phyloP scores from a whole-genome alignment of 1,284 basidiomycete species.

The Lignosus rhinocerotis region DNA sequence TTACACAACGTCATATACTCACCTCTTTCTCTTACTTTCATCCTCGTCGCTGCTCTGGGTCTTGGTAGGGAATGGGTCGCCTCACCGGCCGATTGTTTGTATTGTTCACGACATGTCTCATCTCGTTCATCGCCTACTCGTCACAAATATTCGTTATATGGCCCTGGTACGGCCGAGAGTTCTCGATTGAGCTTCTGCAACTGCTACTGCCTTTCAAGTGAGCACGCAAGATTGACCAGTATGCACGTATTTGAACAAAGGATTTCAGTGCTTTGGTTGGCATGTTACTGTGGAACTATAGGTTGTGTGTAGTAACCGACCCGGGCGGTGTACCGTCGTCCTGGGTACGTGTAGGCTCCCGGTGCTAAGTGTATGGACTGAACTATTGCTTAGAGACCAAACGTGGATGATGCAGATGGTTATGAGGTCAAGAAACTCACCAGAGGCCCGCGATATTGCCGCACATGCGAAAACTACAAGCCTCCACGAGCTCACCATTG shows the following conservation, averaged over 20 bases:
- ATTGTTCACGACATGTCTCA: constrained; percentile 72
- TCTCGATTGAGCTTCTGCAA: constrained; percentile 70
- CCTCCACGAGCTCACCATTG: constrained; percentile 88
- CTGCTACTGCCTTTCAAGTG: constrained; percentile 90
- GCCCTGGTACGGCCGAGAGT: constrained; percentile 82
- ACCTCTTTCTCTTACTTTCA: constrained; percentile 8
- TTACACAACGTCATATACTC: not conserved
- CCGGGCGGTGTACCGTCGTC: constrained; percentile 80
- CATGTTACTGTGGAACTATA: constrained; percentile 87
- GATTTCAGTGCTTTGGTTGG: constrained; percentile 64
- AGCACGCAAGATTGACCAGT: constrained; percentile 30
- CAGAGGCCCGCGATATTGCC: constrained; percentile 79
- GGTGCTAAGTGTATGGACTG: not conserved
- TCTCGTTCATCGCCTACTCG: constrained; percentile 87
- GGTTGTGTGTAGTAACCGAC: constrained; percentile 75
- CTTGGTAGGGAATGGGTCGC: constrained; percentile 39
- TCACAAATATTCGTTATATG: constrained; percentile 89
- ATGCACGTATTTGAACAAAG: constrained; percentile 8
- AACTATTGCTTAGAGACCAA: constrained; percentile 61
- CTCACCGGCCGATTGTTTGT: constrained; percentile 65
- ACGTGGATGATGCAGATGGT: constrained; percentile 64
- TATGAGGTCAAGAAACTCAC: constrained; percentile 88
- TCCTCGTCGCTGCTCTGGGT: constrained; percentile 34
- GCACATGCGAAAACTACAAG: constrained; percentile 74
- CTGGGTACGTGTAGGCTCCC: constrained; percentile 62